phyloP scores from a whole-genome alignment of 2,329 filamentous ascomycete species.

The Aureobasidium melanogenum region DNA sequence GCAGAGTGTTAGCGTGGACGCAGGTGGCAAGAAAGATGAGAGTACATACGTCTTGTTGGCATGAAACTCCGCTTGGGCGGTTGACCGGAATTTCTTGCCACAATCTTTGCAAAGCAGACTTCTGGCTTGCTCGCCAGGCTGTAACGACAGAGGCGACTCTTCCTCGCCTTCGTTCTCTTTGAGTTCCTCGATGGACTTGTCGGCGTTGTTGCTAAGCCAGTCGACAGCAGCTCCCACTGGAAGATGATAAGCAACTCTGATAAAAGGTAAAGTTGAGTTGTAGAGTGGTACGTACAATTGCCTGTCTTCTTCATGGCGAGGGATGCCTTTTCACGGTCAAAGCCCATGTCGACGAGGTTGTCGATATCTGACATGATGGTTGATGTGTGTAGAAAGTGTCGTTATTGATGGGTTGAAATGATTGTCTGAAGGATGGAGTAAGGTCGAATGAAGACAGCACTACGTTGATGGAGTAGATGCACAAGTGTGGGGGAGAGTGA shows the following conservation, averaged over 20 bases:
- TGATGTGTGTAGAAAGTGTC: not conserved
- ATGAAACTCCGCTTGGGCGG: slow-evolving; percentile 79
- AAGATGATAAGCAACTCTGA: not conserved
- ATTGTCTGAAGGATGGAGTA: not conserved
- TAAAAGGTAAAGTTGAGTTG: not conserved
- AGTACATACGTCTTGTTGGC: slow-evolving; percentile 66
- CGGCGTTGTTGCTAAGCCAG: slow-evolving; percentile 89
- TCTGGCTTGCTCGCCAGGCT: slow-evolving; percentile 61
- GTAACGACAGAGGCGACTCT: slow-evolving; percentile 51
- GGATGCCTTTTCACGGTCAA: slow-evolving; percentile 72
- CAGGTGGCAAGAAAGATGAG: not conserved
- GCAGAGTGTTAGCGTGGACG: not conserved
- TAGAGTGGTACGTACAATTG: slow-evolving; percentile 51
- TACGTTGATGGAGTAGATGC: not conserved
- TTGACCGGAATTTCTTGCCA: slow-evolving; percentile 78
- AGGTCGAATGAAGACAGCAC: not conserved
- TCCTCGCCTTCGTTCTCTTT: slow-evolving; percentile 36
- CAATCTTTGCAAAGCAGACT: slow-evolving; percentile 93
- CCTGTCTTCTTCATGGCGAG: slow-evolving; percentile 78
- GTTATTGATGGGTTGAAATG: not conserved
- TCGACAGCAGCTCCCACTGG: slow-evolving; percentile 80
- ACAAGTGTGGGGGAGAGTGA: not conserved
- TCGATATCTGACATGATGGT: slow-evolving; percentile 46
- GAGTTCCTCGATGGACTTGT: slow-evolving; percentile 77
- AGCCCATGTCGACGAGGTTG: slow-evolving; percentile 60